phyloP scores from a whole-genome alignment of 2,329 filamentous ascomycete genomes.

The Diplodia sapinea region DNA sequence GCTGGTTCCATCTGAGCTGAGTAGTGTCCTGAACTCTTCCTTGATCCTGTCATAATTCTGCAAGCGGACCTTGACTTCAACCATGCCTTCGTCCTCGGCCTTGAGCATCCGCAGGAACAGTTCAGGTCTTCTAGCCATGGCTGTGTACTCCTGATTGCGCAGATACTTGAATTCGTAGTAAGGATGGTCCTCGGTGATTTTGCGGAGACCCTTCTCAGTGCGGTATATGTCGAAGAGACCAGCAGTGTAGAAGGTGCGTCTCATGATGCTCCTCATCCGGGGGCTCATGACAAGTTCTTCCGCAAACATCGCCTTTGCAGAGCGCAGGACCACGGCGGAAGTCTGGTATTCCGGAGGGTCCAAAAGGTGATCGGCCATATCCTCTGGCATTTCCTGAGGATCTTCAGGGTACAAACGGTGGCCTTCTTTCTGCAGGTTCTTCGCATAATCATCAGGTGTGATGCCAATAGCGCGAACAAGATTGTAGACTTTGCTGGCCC shows the following conservation, averaged over 20 bases:
- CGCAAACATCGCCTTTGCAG: conserved; percentile 84
- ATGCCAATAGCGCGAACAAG: conserved; percentile 92
- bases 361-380: conserved; percentile 81
- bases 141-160: conserved; percentile 81
- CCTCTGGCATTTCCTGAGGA: conserved; percentile 76
- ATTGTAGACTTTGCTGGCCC: conserved; percentile 77
- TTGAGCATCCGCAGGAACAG: conserved; percentile 97
- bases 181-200: conserved; percentile 92
- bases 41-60: conserved; percentile 78
- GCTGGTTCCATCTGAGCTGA: conserved; percentile 94
- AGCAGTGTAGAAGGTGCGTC: conserved; percentile 80
- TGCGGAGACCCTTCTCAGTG: conserved; percentile 90
- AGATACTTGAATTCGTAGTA: conserved; percentile 99
- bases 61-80: conserved; percentile 82
- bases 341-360: conserved; percentile 75
- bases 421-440: conserved; percentile 80
- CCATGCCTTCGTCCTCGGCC: conserved; percentile 89
- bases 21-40: conserved; percentile 77
- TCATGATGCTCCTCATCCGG: conserved; percentile 84
- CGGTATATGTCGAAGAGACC: conserved; percentile 85
- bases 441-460: conserved; percentile 83
- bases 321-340: conserved; percentile 74
- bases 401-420: conserved; percentile 86
- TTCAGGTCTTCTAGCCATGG: conserved; percentile 83
- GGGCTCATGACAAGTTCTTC: conserved; percentile 90